Base-by-base conservation (phyloP, 495 filamentous ascomycete genomes). In the Aspergillus wentii region DNA sequence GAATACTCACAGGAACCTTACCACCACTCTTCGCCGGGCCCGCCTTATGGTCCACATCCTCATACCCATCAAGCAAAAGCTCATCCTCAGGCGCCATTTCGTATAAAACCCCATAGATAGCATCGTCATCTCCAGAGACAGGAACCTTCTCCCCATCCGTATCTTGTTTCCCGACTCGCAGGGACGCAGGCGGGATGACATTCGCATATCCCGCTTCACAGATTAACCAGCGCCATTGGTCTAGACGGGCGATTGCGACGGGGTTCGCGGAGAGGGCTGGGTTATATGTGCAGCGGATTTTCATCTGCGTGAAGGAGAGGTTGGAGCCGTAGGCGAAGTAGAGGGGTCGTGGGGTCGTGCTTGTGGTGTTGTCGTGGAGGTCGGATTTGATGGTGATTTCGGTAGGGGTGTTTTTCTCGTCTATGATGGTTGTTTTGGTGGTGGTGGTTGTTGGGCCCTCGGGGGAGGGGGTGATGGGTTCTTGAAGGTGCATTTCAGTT, bases 261-360 rank as follows among this genome's bases (percentile, higher is more conserved):
- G 72, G 72, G 9, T 48, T 74, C 4, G 72, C 73, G 41, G 67
- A 76, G 38, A 52, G 75, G 4, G 68, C 13, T 0, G 67, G 64
- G 38, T 73, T 72, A 3, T 63, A 49, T 2, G 68, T 72, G 50
- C 83, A 88, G 44, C 84, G 79, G 16, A 53, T 38, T 8, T 27
- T 36, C 84, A 88, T 88, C 55, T 88, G 83, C 4, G 68, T 56
- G 15, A 69, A 62, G 50, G 78, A 85, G 41, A 88, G 71, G 51
- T 88, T 88, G 40, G 72, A 79, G 49, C 83, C 85, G 59, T 85
- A 87, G 52, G 74, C 84, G 52, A 87, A 86, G 64, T 88, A 86
- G 49, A 81, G 54, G 26, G 57, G 39, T 41, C 38, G 50, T 22
- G 30, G 33, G 18, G 37, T 39, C 26, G 31, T 40, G 31, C 3